A percentile compares a stretch with the other conserved stretches of the same genome.
phyloP scores from a whole-genome alignment of 495 filamentous ascomycete species.

The Apiosordaria backusii region DNA sequence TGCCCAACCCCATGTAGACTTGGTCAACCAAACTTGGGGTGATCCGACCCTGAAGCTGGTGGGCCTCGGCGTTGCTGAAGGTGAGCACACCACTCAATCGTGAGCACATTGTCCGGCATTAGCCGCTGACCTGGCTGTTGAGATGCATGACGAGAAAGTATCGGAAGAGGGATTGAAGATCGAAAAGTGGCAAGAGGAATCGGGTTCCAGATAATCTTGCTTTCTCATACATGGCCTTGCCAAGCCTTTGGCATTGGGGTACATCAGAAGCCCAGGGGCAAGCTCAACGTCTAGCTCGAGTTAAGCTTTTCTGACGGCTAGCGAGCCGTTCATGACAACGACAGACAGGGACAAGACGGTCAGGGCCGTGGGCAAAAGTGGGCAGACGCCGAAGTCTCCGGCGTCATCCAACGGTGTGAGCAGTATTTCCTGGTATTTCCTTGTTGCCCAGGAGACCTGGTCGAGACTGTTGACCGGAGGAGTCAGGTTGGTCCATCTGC shows the following conservation, averaged over 20 bases:
- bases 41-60: neutral
- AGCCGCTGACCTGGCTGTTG: neutral
- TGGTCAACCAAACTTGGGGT: neutral
- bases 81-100: neutral
- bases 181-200: neutral
- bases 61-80: neutral
- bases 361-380: neutral
- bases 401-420: neutral
- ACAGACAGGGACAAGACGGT: neutral
- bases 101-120: neutral
- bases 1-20: neutral
- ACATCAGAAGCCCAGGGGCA: neutral
- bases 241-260: neutral
- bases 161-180: neutral
- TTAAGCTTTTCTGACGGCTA: slow-evolving; percentile 10
- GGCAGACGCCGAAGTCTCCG: neutral
- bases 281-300: neutral
- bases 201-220: neutral
- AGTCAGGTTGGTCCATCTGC: neutral
- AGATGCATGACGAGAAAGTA: neutral
- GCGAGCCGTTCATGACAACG: neutral
- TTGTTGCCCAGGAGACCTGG: neutral
- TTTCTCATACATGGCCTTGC: neutral
- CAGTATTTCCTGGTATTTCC: neutral
- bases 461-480: neutral